Conservation (phyloP, 2,329 filamentous ascomycete species). For the Bipolaris gigantea region DNA sequence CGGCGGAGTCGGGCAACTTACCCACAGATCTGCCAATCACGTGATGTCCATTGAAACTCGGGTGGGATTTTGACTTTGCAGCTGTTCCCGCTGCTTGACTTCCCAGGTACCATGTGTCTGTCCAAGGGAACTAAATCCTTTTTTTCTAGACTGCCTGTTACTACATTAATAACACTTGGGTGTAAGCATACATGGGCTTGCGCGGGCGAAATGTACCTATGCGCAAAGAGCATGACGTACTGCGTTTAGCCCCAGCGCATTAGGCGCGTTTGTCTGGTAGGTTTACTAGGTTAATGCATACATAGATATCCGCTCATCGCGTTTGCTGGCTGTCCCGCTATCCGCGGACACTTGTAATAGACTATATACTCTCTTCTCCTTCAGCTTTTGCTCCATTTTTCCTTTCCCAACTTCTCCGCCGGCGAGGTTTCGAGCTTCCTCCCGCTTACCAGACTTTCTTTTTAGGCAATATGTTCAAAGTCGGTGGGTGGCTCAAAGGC, state of each 20-base stretch:
- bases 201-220: not conserved
- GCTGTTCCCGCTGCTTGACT: constrained; percentile 6
- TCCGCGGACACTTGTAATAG: not conserved
- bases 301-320: constrained; percentile 6
- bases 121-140: not conserved
- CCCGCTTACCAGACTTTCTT: not conserved
- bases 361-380: not conserved
- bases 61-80: constrained; percentile 7
- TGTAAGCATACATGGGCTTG: too few species aligned
- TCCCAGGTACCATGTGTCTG: not conserved
- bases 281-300: constrained; percentile 7
- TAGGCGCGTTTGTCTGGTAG: constrained; percentile 14
- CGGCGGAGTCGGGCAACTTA: constrained; percentile 11
- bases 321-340: constrained; percentile 1
- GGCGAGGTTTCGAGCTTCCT: not conserved
- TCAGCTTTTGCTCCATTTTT: not conserved
- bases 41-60: constrained; percentile 11
- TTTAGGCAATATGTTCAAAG: constrained; percentile 31
- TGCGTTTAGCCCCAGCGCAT: constrained; percentile 19
- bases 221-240: constrained; percentile 21
- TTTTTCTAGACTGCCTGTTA: not conserved
- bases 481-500: constrained; percentile 47
- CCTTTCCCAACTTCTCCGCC: not conserved
- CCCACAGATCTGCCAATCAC: constrained; percentile 22
- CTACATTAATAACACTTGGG: not conserved